A percentile compares a stretch with the other conserved stretches of the same genome.
These are phyloP conservation scores for Echium plantagineum DNA, from an alignment of 257 asterid genomes.

Conservation along the genomic window DNA sequence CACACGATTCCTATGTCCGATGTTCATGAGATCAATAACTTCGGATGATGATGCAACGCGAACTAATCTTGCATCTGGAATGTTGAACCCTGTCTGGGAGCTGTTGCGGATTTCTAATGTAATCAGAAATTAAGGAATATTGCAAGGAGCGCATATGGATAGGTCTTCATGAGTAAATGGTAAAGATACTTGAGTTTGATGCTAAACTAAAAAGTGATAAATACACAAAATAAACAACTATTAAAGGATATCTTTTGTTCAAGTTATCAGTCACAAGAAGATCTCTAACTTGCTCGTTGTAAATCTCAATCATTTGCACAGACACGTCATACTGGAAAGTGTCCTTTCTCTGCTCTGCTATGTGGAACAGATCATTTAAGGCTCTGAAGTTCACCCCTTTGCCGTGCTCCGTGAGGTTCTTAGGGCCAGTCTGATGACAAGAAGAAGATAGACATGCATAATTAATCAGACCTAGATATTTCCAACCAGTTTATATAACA, in stretches of 20 bases:
- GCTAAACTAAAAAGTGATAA: too few relatives aligned
- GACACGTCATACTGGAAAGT: slow-evolving; percentile 67
- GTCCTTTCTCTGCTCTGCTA: slow-evolving; percentile 73
- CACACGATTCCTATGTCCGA: slow-evolving; percentile 82
- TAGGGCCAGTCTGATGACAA: slow-evolving; percentile 74
- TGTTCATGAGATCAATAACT: slow-evolving; percentile 69
- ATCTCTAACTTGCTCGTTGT: slow-evolving; percentile 96
- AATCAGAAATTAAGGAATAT: slow-evolving; percentile 34
- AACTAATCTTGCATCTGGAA: slow-evolving; percentile 61
- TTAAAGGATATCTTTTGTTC: slow-evolving; percentile 81
- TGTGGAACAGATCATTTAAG: slow-evolving; percentile 61
- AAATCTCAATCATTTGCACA: slow-evolving; percentile 96
- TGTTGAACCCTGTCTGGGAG: slow-evolving; percentile 86
- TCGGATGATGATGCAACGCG: slow-evolving; percentile 48
- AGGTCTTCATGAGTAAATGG: not conserved
- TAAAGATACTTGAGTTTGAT: not conserved
- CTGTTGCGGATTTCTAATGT: slow-evolving; percentile 90
- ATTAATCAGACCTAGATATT: too few relatives aligned
- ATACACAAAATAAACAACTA: too few relatives aligned
- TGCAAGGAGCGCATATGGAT: not conserved
- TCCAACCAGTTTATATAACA: too few relatives aligned
- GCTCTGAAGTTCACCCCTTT: slow-evolving; percentile 96
- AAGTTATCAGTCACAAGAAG: slow-evolving; percentile 66
- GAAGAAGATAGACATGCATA: too few relatives aligned
- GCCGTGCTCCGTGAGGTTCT: slow-evolving; percentile 57